These are phyloP conservation scores for Capronia americana DNA, from an alignment of 2,329 filamentous ascomycete genomes.

Conservation along the genomic window DNA sequence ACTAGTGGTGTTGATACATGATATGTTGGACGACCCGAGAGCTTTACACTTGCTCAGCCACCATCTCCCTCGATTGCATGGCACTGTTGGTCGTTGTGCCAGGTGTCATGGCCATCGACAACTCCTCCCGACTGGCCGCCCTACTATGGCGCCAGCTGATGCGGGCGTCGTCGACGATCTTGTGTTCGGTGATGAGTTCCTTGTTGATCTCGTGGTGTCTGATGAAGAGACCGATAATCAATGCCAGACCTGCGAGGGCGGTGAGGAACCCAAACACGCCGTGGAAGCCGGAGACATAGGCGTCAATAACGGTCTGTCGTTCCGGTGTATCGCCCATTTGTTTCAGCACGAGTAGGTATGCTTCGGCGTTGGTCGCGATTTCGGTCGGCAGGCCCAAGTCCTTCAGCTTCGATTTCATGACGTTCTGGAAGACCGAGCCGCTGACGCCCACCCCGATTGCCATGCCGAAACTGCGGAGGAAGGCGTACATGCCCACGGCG, in stretches of 20 bases:
- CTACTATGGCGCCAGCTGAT: conserved; percentile 5
- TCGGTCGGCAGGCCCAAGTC: conserved; percentile 21
- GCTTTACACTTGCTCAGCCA: not conserved
- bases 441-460: conserved; percentile 52
- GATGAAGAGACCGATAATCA: conserved; percentile 27
- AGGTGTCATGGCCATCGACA: not conserved
- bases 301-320: conserved; percentile 15
- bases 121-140: not conserved
- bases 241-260: conserved; percentile 22
- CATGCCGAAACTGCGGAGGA: conserved; percentile 53
- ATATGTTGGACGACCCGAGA: not conserved
- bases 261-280: conserved; percentile 33
- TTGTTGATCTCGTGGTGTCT: conserved; percentile 32
- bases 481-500: conserved; percentile 49
- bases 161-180: conserved; percentile 11
- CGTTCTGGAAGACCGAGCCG: conserved; percentile 51
- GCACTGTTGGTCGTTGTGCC: not conserved
- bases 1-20: too few relatives aligned
- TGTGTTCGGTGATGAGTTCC: conserved; percentile 30
- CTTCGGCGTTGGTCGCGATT: conserved; percentile 31
- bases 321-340: conserved; percentile 7
- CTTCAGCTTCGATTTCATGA: conserved; percentile 44
- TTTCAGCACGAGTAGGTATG: conserved; percentile 24
- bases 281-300: conserved; percentile 29
- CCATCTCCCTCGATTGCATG: not conserved